phyloP scores from a whole-genome alignment of 441 rosid genomes.

The Erodium moschatum region DNA sequence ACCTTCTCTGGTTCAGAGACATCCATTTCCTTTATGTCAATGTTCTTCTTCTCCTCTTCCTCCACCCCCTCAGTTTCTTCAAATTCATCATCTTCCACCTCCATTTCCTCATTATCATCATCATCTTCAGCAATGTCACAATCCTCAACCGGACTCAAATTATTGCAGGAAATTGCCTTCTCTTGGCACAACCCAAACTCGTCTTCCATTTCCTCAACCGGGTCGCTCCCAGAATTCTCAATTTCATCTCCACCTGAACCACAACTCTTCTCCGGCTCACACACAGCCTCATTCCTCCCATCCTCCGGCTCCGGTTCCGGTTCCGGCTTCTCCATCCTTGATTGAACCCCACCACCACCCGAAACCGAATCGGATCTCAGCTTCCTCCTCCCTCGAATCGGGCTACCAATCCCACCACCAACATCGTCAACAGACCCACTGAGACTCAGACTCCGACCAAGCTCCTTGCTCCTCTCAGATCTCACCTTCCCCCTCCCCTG shows the following conservation, averaged over 20 bases:
- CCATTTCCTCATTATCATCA: constrained; percentile 18
- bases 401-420: constrained; percentile 16
- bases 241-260: constrained; percentile 19
- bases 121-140: constrained; percentile 23
- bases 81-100: background rate
- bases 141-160: constrained; percentile 18
- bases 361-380: constrained; percentile 29
- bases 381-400: constrained; percentile 31
- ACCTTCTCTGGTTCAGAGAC: constrained; percentile 16
- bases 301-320: constrained; percentile 27
- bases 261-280: constrained; percentile 11
- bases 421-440: constrained; percentile 20
- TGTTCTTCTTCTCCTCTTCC: constrained; percentile 19
- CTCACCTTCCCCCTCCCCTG: constrained; percentile 26
- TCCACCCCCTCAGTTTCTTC: constrained; percentile 14
- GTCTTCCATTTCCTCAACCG: constrained; percentile 24
- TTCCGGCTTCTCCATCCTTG: constrained; percentile 23
- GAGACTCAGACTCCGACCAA: constrained; percentile 1
- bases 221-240: constrained; percentile 14
- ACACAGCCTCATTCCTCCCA: constrained; percentile 11
- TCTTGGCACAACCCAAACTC: constrained; percentile 47
- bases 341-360: constrained; percentile 14
- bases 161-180: constrained; percentile 23
- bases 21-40: constrained; percentile 47
- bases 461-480: constrained; percentile 26